Conservation (phyloP, 805 yeast genomes). For the Myxozyma sirexii region DNA sequence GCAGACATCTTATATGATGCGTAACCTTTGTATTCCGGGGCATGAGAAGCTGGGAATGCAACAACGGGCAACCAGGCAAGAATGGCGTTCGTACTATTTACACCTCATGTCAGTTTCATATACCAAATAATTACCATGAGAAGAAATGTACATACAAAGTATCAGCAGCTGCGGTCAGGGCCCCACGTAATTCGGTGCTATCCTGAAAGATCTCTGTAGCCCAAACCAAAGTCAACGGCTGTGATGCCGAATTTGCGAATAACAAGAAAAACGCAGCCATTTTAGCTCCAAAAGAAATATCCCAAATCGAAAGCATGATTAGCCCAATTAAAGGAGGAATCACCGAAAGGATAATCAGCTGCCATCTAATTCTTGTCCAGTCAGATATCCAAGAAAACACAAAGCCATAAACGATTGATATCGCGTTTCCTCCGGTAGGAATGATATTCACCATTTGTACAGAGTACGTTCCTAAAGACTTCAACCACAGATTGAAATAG, state of each 20-base stretch:
- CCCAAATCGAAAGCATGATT: slow-evolving; percentile 9
- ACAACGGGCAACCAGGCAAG: slow-evolving; percentile 32
- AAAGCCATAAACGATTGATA: slow-evolving; percentile 31
- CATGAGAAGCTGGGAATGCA: slow-evolving; percentile 8
- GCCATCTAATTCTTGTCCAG: slow-evolving; percentile 39
- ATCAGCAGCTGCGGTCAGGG: slow-evolving; percentile 11
- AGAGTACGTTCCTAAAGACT: slow-evolving; percentile 36
- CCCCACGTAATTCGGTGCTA: slow-evolving; percentile 11
- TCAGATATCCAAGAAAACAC: slow-evolving; percentile 40
- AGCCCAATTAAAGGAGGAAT: slow-evolving; percentile 1
- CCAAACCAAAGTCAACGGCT: slow-evolving; percentile 14
- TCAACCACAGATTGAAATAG: slow-evolving; percentile 38
- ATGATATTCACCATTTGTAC: slow-evolving; percentile 40
- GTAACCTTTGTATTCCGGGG: slow-evolving; percentile 14
- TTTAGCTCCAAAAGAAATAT: slow-evolving; percentile 6
- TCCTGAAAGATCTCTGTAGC: slow-evolving; percentile 19
- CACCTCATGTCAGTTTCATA: neutral
- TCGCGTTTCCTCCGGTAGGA: slow-evolving; percentile 43
- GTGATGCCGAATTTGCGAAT: slow-evolving; percentile 8
- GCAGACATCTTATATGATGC: slow-evolving; percentile 7
- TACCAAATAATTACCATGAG: no score
- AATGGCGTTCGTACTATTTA: slow-evolving; percentile 9
- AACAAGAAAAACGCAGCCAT: slow-evolving; percentile 5
- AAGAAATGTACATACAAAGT: neutral
- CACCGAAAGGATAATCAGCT: slow-evolving; percentile 33